Evolutionary conservation across 2,329 filamentous ascomycete genomes (phyloP).

Genomic region (Scorias spongiosa): DNA sequence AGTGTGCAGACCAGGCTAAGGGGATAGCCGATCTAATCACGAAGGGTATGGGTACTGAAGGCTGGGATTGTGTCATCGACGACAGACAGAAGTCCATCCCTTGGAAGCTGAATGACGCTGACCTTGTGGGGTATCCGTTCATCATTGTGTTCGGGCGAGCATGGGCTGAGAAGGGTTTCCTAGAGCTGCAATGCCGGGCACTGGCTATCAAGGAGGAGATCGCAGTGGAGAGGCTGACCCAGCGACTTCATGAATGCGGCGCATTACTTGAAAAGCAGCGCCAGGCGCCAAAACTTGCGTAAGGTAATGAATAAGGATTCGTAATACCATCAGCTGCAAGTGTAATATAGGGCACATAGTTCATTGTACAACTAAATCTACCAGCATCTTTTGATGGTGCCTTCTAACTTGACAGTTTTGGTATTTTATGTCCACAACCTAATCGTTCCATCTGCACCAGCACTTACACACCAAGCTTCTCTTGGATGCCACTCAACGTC

Average conservation of each 20-base stretch:
- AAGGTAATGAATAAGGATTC: too few relatives aligned
- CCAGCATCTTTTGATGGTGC: too few relatives aligned
- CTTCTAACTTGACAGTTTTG: too few relatives aligned
- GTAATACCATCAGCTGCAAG: too few relatives aligned
- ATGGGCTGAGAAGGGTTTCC: slow-evolving; percentile 43
- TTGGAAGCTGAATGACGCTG: slow-evolving; percentile 85
- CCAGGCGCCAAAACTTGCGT: not conserved
- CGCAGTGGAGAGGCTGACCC: not conserved
- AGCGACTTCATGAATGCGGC: not conserved
- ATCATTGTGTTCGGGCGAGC: slow-evolving; percentile 61
- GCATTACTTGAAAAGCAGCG: not conserved
- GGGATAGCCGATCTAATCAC: slow-evolving; percentile 47
- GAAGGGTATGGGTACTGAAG: slow-evolving; percentile 32
- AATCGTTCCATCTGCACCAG: slow-evolving; percentile 84
- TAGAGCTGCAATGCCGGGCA: slow-evolving; percentile 67
- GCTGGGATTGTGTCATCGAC: slow-evolving; percentile 41
- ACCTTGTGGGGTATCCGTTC: slow-evolving; percentile 76
- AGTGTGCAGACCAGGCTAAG: slow-evolving; percentile 6
- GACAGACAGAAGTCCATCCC: slow-evolving; percentile 50
- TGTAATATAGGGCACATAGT: too few relatives aligned
- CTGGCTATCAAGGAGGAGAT: slow-evolving; percentile 45
- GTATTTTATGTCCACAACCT: slow-evolving; percentile 55
- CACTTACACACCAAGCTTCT: slow-evolving; percentile 88
- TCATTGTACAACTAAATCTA: too few relatives aligned
- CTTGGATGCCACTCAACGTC: slow-evolving; percentile 92